Base-by-base conservation (phyloP, 352 stramenopile species). In the Phytophthora sp. region DNA sequence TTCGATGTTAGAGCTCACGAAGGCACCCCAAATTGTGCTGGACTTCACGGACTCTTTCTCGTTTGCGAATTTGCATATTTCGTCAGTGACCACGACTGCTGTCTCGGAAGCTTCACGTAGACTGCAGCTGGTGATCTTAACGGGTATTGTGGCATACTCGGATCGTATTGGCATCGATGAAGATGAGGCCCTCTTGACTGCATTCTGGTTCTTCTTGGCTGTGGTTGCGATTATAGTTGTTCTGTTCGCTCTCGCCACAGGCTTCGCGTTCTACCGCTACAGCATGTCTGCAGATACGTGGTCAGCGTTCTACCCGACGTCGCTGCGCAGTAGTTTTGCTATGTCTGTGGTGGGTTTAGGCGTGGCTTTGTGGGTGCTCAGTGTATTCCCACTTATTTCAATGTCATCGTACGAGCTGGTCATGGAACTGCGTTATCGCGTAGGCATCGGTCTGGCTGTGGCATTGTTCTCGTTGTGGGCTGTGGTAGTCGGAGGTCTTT, bases 11-110 rank as follows among this genome's bases (percentile, higher is more conserved):
- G 79, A 86, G 43, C 59, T 91, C 11, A 84, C 76, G 12, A 91
- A 92, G 46, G 77, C 83, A n/a, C 85, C 85, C 50, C 79, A 91
- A 54, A 80, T 90, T 37, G 74, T 90, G 24, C 51, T 92, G 30
- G 78, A 89, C 49, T 92, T 91, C 34, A 85, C 77, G 5, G 85
- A 94, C 49, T 86, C 82, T 46, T 89, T 94, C 54, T 84, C 83
- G 10, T 94, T 82, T 64, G 67, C 73, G 3, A 91, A 88, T 41
- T 74, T 88, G 41, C 71, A 90, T 18, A 12, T 88, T 10, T 65
- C 74, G 21, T 66, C 73, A 5, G 54, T 81, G 54, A 68, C 74
- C 18, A 77, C 76, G 11, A 69, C 62, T 30, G 53, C 55, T 12
- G 67, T 55, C 11, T 62, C 61, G 3, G 67, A 73, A 28, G 66